Evolutionary conservation across 2,329 filamentous ascomycete genomes (phyloP).

Genomic region (Fusarium ramigenum): DNA sequence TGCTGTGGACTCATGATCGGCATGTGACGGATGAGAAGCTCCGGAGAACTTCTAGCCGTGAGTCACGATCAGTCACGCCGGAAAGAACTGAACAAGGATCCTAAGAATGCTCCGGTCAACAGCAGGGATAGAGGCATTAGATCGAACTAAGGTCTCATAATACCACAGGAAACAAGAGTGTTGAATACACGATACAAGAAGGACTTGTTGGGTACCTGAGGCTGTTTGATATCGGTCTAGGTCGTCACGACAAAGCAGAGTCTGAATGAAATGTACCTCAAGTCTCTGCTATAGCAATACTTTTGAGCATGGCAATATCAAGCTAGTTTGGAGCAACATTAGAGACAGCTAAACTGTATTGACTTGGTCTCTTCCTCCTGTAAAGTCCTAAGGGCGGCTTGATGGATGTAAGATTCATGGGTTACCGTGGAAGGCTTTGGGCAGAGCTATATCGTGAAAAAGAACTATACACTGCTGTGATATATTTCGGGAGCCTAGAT

Average conservation of each 20-base stretch:
- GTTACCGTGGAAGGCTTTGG: neutral
- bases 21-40: neutral
- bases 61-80: neutral
- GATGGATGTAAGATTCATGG: neutral
- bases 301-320: too few relatives aligned
- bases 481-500: too few relatives aligned
- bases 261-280: neutral
- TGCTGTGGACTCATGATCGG: neutral
- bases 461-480: rapidly evolving
- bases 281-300: too few relatives aligned
- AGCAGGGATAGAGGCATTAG: neutral
- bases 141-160: rapidly evolving
- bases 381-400: neutral
- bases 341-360: rapidly evolving
- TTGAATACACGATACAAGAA: neutral
- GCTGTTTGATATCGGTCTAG: neutral
- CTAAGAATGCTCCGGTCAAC: neutral
- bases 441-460: neutral
- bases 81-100: neutral
- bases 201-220: too few relatives aligned
- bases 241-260: neutral
- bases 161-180: rapidly evolving
- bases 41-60: neutral
- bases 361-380: neutral
- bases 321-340: rapidly evolving